Percentiles rank a stretch among this genome's conserved stretches.
These are phyloP conservation scores for Lentinula sp. DNA, from an alignment of 768 basidiomycete genomes.

Conservation along the genomic window DNA sequence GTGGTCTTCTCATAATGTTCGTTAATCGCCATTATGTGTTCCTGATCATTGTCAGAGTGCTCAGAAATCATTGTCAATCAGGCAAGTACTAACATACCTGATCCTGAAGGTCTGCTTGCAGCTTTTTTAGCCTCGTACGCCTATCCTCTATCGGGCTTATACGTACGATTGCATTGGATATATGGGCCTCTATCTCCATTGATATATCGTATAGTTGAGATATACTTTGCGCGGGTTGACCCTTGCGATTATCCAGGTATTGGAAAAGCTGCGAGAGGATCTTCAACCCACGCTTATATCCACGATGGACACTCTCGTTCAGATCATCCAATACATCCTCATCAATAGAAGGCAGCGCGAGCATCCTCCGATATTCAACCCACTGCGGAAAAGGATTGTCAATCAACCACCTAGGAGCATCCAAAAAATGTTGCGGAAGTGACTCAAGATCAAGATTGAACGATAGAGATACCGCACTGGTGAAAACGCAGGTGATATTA, in stretches of 20 bases:
- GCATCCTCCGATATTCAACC: constrained; percentile 3
- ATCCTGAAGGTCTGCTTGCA: not conserved
- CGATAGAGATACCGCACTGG: constrained; percentile 12
- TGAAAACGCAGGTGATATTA: constrained; percentile 20
- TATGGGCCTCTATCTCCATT: constrained; percentile 10
- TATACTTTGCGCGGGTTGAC: constrained; percentile 12
- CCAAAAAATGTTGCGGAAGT: constrained; percentile 12
- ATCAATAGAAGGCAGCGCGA: not conserved
- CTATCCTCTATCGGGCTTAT: constrained; percentile 9
- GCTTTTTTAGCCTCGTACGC: constrained; percentile 7
- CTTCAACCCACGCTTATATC: constrained; percentile 6
- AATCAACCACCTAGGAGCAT: constrained; percentile 4
- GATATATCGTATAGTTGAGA: constrained; percentile 6
- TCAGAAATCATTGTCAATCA: not conserved
- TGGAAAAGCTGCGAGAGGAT: constrained; percentile 8
- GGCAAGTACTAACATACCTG: not conserved
- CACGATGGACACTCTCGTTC: not conserved
- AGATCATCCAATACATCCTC: not conserved
- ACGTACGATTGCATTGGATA: constrained; percentile 9
- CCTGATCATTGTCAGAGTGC: not conserved
- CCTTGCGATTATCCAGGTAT: constrained; percentile 10
- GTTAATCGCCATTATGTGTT: constrained; percentile 5
- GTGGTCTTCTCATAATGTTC: constrained; percentile 6
- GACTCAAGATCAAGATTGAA: constrained; percentile 13
- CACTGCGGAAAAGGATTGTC: constrained; percentile 12